phyloP scores from a whole-genome alignment of 768 basidiomycete genomes.

The Collybiopsis confluens region DNA sequence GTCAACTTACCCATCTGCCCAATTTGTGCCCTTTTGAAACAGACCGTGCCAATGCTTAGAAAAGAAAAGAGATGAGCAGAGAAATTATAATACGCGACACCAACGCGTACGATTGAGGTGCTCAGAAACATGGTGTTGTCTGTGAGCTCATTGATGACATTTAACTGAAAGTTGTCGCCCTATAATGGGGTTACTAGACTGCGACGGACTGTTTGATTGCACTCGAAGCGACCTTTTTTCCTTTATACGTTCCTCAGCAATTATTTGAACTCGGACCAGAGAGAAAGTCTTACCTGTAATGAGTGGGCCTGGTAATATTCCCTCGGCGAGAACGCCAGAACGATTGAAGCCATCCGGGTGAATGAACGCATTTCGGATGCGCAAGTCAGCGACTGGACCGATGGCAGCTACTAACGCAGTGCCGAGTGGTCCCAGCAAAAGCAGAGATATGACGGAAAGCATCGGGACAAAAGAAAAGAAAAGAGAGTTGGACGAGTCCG shows the following conservation, averaged over 20 bases:
- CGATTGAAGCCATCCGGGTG: constrained; percentile 32
- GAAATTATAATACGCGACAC: not conserved
- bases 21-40: constrained; percentile 14
- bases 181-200: constrained; percentile 15
- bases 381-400: constrained; percentile 17
- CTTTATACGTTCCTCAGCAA: too few relatives aligned
- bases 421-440: not conserved
- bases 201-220: not conserved
- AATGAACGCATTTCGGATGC: constrained; percentile 27
- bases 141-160: constrained; percentile 32
- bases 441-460: not conserved
- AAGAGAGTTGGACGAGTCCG: too few relatives aligned
- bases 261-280: too few relatives aligned
- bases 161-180: constrained; percentile 30
- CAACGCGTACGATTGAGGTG: constrained; percentile 33
- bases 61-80: not conserved
- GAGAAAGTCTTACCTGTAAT: constrained; percentile 24
- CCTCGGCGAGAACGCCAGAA: constrained; percentile 31
- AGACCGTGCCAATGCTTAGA: constrained; percentile 19
- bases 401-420: constrained; percentile 4
- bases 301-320: constrained; percentile 33
- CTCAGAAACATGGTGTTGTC: constrained; percentile 31
- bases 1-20: constrained; percentile 11
- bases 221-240: too few relatives aligned
- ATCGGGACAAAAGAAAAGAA: not conserved